Conservation (phyloP, 129 eudicot species). For the carrot (Daucus carota) region DH1_v3.0 NC_030383.2:6480001-6480500, state of each 20-base stretch:
- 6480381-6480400: too few species aligned
- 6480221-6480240: neutral
- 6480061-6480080: conserved; percentile 82
- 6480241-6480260: neutral
- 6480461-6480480: too few species aligned
- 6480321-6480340: too few species aligned
- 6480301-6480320: too few species aligned
- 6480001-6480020: neutral
- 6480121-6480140: conserved; percentile 98
- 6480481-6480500: too few species aligned
- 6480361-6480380: too few species aligned
- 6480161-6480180: conserved; percentile 98
- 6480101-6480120: conserved; percentile 92
- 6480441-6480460: too few species aligned
- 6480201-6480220: neutral
- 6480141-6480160: conserved; percentile 86
- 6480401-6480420: too few species aligned
- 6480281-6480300: too few species aligned
- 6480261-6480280: too few species aligned
- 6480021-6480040: neutral
- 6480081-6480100: conserved; percentile 95
- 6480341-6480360: too few species aligned
- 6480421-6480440: too few species aligned
- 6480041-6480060: neutral
- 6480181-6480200: neutral